Conservation (phyloP, 345 rosid genomes). For the Eucalyptus marginata region DNA sequence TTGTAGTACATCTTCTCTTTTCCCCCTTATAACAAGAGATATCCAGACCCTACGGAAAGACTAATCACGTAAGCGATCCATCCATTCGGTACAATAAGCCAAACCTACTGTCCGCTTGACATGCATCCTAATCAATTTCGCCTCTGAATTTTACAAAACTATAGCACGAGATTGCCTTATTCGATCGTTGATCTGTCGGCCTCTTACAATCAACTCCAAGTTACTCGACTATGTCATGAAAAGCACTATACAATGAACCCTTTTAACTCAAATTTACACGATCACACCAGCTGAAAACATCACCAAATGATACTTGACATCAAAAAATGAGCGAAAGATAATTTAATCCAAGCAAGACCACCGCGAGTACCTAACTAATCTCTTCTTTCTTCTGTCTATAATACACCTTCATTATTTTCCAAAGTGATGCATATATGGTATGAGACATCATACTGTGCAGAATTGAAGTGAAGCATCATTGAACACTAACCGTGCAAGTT, state of each 20-base stretch:
- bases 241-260: neutral
- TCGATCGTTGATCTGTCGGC: neutral
- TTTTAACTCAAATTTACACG: neutral
- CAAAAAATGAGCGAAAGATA: neutral
- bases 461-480: neutral
- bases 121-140: neutral
- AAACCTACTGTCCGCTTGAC: neutral
- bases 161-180: neutral
- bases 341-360: neutral
- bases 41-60: neutral
- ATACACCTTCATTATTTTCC: neutral
- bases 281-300: neutral
- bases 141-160: neutral
- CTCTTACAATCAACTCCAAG: neutral
- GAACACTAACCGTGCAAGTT: neutral
- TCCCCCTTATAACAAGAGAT: neutral
- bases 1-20: neutral
- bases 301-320: neutral
- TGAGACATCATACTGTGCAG: neutral
- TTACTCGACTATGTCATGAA: neutral
- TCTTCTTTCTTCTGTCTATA: neutral
- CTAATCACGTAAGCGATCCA: neutral
- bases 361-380: neutral
- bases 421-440: neutral
- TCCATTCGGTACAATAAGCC: neutral